Base-by-base conservation (phyloP, 2,329 filamentous ascomycete species). In the Colletotrichum theobromicola region DNA sequence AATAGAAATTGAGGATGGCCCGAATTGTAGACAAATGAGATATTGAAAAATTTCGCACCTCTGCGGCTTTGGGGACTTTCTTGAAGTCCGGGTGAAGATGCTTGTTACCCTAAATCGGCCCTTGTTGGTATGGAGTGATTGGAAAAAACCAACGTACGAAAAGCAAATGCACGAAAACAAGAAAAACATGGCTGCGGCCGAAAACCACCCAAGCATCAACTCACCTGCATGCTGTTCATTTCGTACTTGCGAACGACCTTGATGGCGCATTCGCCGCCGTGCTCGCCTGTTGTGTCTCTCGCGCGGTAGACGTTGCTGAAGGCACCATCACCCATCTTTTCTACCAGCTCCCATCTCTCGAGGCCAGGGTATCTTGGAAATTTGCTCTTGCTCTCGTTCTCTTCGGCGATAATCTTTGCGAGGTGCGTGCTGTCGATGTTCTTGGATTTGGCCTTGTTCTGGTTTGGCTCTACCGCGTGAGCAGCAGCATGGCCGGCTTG, bases 191-290 rank as follows among this genome's bases (percentile, higher is more conserved):
- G 67, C 61, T 46, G 72, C 74, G 72, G 60, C 55, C 72, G 72
- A 66, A 50, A 67, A 76, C 74, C 73, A 74, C 63, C 71, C 72
- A 72, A 69, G 46, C 61, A 66, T 61, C 72, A 80, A 93, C 95
- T 91, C 91, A 99, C 97, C 95, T 98, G 97, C 88, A 94, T 95
- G 78, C 93, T 96, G 87, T 98, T 98, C 95, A 99, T 98, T 86
- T 99, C 97, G 83, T 95, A 98, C 87, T 98, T 98, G 82, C 97
- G 94, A 77, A 99, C 97, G 66, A 99, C 97, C 85, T 99, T 99
- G 89, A 99, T 98, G 79, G 96, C 97, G 37, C 97, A 95, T 82
- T 98, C 93, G 78, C 91, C 92, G 26, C 91, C 92, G 26, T 74
- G 34, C 76, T 93, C 88, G 53, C 94, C 94, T 7, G 92, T 89